Evolutionary conservation across 257 asterid genomes (phyloP).

Genomic region (Cynanchum wilfordii): DNA sequence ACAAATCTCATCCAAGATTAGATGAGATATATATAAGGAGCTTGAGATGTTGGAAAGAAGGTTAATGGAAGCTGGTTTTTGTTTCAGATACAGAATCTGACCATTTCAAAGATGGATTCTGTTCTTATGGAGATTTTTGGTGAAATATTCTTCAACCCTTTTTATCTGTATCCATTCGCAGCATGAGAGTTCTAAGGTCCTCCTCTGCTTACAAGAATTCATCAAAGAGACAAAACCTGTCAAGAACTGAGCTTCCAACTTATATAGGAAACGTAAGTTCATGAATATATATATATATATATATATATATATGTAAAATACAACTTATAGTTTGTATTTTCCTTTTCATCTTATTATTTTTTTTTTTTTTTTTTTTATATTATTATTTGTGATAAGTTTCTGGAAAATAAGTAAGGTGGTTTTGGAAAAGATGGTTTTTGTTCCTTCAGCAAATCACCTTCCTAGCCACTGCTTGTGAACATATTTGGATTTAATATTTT

Average conservation of each 20-base stretch:
- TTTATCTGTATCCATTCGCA: background rate
- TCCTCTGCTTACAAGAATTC: background rate
- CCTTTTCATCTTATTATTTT: too few relatives aligned
- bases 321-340: too few relatives aligned
- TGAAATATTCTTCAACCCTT: background rate
- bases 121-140: slow-evolving; percentile 26
- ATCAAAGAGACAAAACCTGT: background rate
- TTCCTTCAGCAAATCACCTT: too few relatives aligned
- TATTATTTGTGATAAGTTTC: too few relatives aligned
- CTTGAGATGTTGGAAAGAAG: slow-evolving; percentile 36
- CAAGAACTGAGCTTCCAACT: background rate
- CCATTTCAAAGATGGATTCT: slow-evolving; percentile 21
- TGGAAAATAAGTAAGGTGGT: too few relatives aligned
- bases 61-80: slow-evolving; percentile 33
- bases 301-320: too few relatives aligned
- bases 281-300: too few relatives aligned
- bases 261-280: too few relatives aligned
- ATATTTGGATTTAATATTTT: too few relatives aligned
- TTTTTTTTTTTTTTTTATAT: too few relatives aligned
- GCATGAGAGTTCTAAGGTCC: background rate
- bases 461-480: too few relatives aligned
- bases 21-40: slow-evolving; percentile 31
- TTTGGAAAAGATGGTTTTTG: too few relatives aligned
- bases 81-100: slow-evolving; percentile 34
- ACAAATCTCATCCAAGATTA: slow-evolving; percentile 37